Percentiles rank a stretch among this genome's conserved stretches.
phyloP scores from a whole-genome alignment of 192 early-diverging fungal species.

The Cetraspora pellucida region DNA sequence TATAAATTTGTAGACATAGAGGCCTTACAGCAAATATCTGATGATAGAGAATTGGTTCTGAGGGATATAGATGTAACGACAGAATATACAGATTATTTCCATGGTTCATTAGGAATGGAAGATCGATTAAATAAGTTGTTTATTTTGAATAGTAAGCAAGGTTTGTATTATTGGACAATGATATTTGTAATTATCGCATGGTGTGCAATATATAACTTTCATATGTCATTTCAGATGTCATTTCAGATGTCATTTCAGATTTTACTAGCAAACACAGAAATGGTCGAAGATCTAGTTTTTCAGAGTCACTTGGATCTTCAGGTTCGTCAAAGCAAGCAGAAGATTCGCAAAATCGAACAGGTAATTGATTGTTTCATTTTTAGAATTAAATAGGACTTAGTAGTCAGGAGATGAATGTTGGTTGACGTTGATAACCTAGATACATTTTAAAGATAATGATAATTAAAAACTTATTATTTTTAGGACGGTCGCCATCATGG shows the following conservation, averaged over 20 bases:
- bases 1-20: constrained; percentile 38
- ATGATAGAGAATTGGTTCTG: constrained; percentile 31
- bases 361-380: no score
- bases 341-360: not conserved
- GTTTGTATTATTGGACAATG: not conserved
- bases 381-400: no score
- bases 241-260: not conserved
- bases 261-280: not conserved
- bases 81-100: constrained; percentile 38
- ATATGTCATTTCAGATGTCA: no score
- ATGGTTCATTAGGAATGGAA: constrained; percentile 34
- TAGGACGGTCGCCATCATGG: no score
- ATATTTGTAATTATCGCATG: no score
- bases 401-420: no score
- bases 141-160: not conserved
- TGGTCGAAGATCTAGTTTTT: not conserved
- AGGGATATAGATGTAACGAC: constrained; percentile 39
- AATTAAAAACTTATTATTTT: no score
- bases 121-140: constrained; percentile 22
- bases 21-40: constrained; percentile 34
- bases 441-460: no score
- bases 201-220: no score
- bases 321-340: not conserved
- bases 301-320: not conserved
- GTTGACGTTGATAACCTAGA: no score